Evolutionary conservation across 768 basidiomycete genomes (phyloP).

Genomic region (Tylopilus balloui): DNA sequence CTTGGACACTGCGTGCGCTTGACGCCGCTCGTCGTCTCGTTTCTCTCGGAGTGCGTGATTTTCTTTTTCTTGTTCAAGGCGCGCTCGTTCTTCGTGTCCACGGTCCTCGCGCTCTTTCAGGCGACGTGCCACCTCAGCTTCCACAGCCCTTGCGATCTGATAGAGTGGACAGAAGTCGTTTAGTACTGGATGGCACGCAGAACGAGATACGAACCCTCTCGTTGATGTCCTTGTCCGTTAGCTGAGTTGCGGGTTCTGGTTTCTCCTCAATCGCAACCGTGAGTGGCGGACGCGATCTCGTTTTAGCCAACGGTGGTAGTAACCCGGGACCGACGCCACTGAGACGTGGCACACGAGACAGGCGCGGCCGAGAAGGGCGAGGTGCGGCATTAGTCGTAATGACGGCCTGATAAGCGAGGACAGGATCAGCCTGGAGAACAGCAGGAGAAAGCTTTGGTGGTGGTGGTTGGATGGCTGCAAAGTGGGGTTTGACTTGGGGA

Average conservation of each 20-base stretch:
- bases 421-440: slow-evolving; percentile 40
- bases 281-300: slow-evolving; percentile 18
- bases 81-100: slow-evolving; percentile 31
- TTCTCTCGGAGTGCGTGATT: slow-evolving; percentile 19
- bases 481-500: slow-evolving; percentile 55
- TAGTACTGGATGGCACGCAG: not conserved
- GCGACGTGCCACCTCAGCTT: slow-evolving; percentile 66
- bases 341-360: slow-evolving; percentile 30
- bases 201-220: slow-evolving; percentile 45
- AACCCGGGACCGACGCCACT: slow-evolving; percentile 28
- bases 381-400: slow-evolving; percentile 13
- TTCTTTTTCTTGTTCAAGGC: slow-evolving; percentile 25
- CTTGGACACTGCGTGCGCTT: slow-evolving; percentile 9
- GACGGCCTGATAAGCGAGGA: slow-evolving; percentile 14
- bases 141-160: slow-evolving; percentile 70
- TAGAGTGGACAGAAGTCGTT: not conserved
- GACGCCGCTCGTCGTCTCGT: slow-evolving; percentile 8
- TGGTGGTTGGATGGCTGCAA: slow-evolving; percentile 54
- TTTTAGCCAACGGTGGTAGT: slow-evolving; percentile 20
- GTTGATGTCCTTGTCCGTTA: slow-evolving; percentile 72
- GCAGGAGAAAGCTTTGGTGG: slow-evolving; percentile 44
- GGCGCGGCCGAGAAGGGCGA: slow-evolving; percentile 25
- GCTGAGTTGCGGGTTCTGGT: slow-evolving; percentile 17
- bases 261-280: slow-evolving; percentile 12
- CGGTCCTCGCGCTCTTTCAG: slow-evolving; percentile 43